Evolutionary conservation across 805 yeast species (phyloP).

Genomic region (Metahyphopichia silvanorum): DNA sequence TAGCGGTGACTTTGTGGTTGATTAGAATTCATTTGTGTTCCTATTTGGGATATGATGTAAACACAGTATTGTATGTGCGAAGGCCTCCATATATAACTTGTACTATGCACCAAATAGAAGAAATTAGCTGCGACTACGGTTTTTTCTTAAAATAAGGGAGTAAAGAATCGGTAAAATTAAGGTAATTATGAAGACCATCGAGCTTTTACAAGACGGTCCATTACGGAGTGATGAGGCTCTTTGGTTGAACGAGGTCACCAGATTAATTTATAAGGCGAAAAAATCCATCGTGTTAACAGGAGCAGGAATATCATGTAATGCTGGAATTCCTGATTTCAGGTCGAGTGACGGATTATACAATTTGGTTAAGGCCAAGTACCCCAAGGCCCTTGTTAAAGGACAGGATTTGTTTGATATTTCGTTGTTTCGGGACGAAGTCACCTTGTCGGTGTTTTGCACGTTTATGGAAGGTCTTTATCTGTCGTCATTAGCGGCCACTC

Average conservation of each 20-base stretch:
- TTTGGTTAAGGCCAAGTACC: conserved; percentile 59
- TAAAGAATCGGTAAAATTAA: not conserved
- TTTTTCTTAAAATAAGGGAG: too few relatives aligned
- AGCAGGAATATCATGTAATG: conserved; percentile 95
- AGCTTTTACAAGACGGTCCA: conserved; percentile 13
- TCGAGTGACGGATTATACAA: conserved; percentile 81
- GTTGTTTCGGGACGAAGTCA: conserved; percentile 63
- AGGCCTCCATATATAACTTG: too few relatives aligned
- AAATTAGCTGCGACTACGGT: too few relatives aligned
- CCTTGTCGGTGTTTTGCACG: conserved; percentile 73
- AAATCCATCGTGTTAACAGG: conserved; percentile 78
- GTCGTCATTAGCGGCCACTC: conserved; percentile 61
- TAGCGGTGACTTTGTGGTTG: too few relatives aligned
- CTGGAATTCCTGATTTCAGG: conserved; percentile 96
- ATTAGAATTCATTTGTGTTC: too few relatives aligned
- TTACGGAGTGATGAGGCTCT: conserved; percentile 28
- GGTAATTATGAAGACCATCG: conserved; percentile 27
- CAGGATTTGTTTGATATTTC: conserved; percentile 89
- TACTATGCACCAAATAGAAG: too few relatives aligned
- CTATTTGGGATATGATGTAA: too few relatives aligned
- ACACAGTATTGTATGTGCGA: too few relatives aligned
- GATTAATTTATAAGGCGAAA: conserved; percentile 47
- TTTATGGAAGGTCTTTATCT: conserved; percentile 82
- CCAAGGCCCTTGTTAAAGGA: conserved; percentile 68
- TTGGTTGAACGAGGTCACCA: conserved; percentile 36